Evolutionary conservation across 2,329 filamentous ascomycete genomes (phyloP).

Genomic region (Acarospora socialis): DNA sequence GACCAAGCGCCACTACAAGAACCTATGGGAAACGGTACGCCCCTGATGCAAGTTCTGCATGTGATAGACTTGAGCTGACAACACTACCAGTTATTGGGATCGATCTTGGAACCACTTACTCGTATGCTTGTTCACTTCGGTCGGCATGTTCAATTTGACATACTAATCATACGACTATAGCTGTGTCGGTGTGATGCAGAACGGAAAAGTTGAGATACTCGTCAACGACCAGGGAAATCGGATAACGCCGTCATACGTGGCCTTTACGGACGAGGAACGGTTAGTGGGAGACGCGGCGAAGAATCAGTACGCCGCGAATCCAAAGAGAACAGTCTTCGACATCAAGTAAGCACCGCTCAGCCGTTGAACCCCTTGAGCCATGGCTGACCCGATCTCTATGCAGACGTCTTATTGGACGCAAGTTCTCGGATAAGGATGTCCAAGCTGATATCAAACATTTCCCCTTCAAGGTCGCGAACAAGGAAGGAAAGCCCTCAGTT

Average conservation of each 20-base stretch:
- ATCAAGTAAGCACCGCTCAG: slow-evolving; percentile 55
- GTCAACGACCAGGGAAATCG: slow-evolving; percentile 95
- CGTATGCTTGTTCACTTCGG: slow-evolving; percentile 23
- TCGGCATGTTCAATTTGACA: slow-evolving; percentile 1
- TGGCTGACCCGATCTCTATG: slow-evolving; percentile 21
- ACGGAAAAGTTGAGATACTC: slow-evolving; percentile 88
- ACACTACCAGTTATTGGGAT: slow-evolving; percentile 68
- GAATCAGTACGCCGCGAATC: slow-evolving; percentile 81
- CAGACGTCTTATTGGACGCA: slow-evolving; percentile 74
- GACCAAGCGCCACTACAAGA: slow-evolving; percentile 52
- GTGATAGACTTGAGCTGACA: slow-evolving; percentile 10
- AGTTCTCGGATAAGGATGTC: slow-evolving; percentile 70
- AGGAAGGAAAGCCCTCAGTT: slow-evolving; percentile 79
- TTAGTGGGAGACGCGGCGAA: slow-evolving; percentile 95
- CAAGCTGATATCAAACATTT: slow-evolving; percentile 96
- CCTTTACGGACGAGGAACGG: slow-evolving; percentile 92
- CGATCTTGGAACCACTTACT: slow-evolving; percentile 79
- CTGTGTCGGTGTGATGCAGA: slow-evolving; percentile 91
- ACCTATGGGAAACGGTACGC: slow-evolving; percentile 57
- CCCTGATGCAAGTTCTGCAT: background rate
- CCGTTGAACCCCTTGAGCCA: background rate
- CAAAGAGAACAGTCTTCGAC: slow-evolving; percentile 61
- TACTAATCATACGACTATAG: slow-evolving; percentile 36
- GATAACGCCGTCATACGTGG: slow-evolving; percentile 89
- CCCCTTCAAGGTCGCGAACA: slow-evolving; percentile 85